Evolutionary conservation across 139 green algal genomes (phyloP).

Genomic region (Ostreobium quekettii): DNA sequence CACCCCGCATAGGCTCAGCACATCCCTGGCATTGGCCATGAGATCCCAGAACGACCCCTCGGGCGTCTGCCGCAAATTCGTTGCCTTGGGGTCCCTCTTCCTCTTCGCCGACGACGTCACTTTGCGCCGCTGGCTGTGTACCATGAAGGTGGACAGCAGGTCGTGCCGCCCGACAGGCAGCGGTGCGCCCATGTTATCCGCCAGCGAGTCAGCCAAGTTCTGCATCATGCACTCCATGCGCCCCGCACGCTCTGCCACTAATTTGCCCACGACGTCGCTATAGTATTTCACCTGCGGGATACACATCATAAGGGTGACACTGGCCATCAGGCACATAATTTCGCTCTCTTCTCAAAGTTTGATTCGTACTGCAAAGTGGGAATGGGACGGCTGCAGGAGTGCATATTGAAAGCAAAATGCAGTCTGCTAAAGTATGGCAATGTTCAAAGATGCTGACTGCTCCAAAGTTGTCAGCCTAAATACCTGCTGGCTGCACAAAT

Average conservation of each 20-base stretch:
- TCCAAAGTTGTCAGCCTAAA: no score
- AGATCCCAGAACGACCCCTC: conserved; percentile 96
- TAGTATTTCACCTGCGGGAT: no score
- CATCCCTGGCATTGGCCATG: conserved; percentile 73
- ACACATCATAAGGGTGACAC: no score
- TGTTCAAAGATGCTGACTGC: no score
- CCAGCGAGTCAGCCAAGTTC: conserved; percentile 81
- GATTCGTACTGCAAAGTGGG: no score
- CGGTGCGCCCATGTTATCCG: conserved; percentile 29
- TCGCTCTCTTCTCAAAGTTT: no score
- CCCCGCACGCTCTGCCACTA: conserved; percentile 50
- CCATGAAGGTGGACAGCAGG: conserved; percentile 82
- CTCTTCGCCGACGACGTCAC: conserved; percentile 88
- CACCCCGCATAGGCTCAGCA: conserved; percentile 58
- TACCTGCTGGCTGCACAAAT: no score
- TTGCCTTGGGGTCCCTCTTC: conserved; percentile 51
- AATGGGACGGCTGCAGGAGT: no score
- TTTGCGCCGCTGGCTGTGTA: conserved; percentile 78
- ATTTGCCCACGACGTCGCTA: no score
- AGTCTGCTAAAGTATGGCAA: no score
- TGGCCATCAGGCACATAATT: no score
- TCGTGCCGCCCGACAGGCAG: conserved; percentile 19
- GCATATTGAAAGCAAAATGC: no score
- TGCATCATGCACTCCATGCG: conserved; percentile 98
- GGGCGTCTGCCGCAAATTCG: conserved; percentile 81